Conservation (phyloP, 2,329 filamentous ascomycete genomes). For the Monilinia fructicola region DNA sequence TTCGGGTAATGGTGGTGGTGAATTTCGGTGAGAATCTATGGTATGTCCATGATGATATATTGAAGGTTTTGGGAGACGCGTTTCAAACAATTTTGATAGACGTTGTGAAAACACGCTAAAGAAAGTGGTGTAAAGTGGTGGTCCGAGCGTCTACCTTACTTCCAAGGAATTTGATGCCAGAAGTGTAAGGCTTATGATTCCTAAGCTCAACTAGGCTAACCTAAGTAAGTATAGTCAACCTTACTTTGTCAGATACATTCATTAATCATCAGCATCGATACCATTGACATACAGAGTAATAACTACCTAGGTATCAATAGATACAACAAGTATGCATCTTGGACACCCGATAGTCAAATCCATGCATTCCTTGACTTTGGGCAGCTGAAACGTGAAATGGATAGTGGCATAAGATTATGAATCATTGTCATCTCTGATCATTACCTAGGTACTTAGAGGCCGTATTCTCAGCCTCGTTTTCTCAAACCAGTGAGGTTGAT, state of each 20-base stretch:
- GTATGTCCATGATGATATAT: conserved; percentile 11
- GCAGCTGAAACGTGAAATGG: not conserved
- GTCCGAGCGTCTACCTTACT: not conserved
- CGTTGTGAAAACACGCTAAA: conserved; percentile 6
- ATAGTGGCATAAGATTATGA: not conserved
- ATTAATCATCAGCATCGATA: not conserved
- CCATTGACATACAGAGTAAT: not conserved
- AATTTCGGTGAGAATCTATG: not conserved
- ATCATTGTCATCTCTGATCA: not conserved
- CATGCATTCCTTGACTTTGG: not conserved
- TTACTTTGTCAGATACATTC: no score
- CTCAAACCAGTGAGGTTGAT: not conserved
- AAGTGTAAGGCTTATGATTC: no score
- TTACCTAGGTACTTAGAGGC: not conserved
- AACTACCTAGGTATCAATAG: no score
- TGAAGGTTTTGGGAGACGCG: conserved; percentile 12
- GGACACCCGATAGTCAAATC: not conserved
- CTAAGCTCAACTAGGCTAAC: no score
- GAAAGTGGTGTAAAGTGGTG: conserved; percentile 4
- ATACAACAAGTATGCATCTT: not conserved
- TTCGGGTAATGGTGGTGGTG: not conserved
- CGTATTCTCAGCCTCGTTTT: not conserved
- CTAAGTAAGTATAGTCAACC: no score
- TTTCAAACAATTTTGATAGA: conserved; percentile 8
- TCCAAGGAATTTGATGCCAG: no score